phyloP scores from a whole-genome alignment of 108 stramenopile genomes.

The Skeletonema grethae region DNA sequence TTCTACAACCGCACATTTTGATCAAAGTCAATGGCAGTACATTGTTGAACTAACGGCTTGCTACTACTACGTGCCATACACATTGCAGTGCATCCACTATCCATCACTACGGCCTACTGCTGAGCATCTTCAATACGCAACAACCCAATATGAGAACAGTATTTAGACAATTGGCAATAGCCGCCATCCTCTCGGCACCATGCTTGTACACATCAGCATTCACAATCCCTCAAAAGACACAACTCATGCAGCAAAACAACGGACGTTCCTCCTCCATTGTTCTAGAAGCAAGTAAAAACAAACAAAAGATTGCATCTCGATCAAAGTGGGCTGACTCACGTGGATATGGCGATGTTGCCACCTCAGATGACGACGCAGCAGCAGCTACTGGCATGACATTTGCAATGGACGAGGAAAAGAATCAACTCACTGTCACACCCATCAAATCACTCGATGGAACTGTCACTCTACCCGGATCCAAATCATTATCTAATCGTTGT shows the following conservation, averaged over 20 bases:
- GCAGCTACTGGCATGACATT: conserved; percentile 31
- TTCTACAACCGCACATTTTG: not conserved
- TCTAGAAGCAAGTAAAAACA: conserved; percentile 48
- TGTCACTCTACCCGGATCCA: conserved; percentile 93
- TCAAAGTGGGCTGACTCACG: conserved; percentile 59
- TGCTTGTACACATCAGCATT: not conserved
- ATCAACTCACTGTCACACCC: conserved; percentile 76
- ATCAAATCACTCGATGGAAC: conserved; percentile 83
- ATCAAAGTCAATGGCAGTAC: too few species aligned
- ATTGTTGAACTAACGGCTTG: too few species aligned
- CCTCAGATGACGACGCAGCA: not conserved
- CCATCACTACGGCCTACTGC: not conserved
- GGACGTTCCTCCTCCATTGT: conserved; percentile 13
- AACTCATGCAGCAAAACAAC: not conserved
- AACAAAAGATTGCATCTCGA: conserved; percentile 58
- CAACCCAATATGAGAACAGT: conserved; percentile 1
- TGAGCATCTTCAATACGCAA: not conserved
- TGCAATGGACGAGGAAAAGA: conserved; percentile 27
- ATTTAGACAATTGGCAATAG: conserved; percentile 6
- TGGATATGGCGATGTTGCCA: conserved; percentile 23
- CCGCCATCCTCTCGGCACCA: not conserved
- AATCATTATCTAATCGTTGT: conserved; percentile 92
- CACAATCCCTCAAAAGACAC: conserved; percentile 3
- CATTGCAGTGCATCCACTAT: not conserved
- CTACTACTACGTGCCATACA: not conserved